A percentile compares a stretch with the other conserved stretches of the same genome.
Evolutionary conservation across 2,329 filamentous ascomycete species (phyloP).

Genomic region (Scytalidium sp.): DNA sequence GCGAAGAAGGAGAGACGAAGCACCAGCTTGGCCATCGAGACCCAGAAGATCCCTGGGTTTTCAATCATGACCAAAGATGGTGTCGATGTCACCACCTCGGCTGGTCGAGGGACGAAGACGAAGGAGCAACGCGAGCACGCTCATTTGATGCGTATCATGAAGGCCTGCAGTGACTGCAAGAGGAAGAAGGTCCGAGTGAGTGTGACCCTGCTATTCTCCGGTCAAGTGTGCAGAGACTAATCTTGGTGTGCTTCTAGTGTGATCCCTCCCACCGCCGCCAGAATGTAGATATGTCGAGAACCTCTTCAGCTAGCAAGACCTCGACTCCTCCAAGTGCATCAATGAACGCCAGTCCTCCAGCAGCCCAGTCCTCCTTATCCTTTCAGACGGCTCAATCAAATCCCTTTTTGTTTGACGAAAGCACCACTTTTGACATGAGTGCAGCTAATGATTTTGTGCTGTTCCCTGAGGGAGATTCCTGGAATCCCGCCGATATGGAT

Average conservation of each 20-base stretch:
- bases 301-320: slow-evolving; percentile 15
- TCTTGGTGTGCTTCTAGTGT: slow-evolving; percentile 16
- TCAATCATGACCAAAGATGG: slow-evolving; percentile 65
- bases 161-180: slow-evolving; percentile 62
- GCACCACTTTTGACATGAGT: background rate
- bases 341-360: background rate
- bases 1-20: slow-evolving; percentile 14
- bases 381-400: background rate
- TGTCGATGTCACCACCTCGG: slow-evolving; percentile 59
- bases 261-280: slow-evolving; percentile 26
- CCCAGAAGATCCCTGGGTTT: slow-evolving; percentile 52
- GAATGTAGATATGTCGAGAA: slow-evolving; percentile 18
- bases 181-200: slow-evolving; percentile 56
- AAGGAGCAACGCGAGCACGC: slow-evolving; percentile 67
- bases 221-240: slow-evolving; percentile 5
- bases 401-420: background rate
- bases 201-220: background rate
- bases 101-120: slow-evolving; percentile 61
- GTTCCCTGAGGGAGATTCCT: background rate
- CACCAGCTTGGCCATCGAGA: slow-evolving; percentile 19
- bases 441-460: background rate
- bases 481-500: background rate
- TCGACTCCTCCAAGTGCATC: slow-evolving; percentile 10
- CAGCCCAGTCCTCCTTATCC: slow-evolving; percentile 14
- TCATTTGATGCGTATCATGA: slow-evolving; percentile 64